Evolutionary conservation across 352 stramenopile genomes (phyloP).

Genomic region (Thalassiosira ordinaria): DNA sequence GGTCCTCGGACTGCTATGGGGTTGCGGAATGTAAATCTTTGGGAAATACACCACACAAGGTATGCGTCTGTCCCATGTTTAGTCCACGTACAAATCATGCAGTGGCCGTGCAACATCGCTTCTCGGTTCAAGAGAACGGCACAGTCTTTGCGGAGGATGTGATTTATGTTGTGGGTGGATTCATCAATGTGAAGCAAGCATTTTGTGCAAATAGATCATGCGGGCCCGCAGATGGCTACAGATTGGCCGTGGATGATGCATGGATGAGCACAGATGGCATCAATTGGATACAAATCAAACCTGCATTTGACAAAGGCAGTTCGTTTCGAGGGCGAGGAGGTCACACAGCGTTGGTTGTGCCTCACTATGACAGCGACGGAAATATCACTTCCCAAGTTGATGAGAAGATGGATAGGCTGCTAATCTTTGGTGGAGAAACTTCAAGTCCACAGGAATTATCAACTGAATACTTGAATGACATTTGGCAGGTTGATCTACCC

Average conservation of each 20-base stretch:
- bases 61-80: conserved; percentile 86
- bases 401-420: conserved; percentile 43
- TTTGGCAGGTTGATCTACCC: conserved; percentile 73
- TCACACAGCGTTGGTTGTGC: conserved; percentile 53
- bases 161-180: conserved; percentile 85
- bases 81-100: conserved; percentile 73
- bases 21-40: conserved; percentile 67
- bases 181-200: conserved; percentile 67
- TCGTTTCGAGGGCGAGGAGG: conserved; percentile 55
- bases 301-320: conserved; percentile 50
- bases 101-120: conserved; percentile 70
- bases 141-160: conserved; percentile 61
- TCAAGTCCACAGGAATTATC: conserved; percentile 42
- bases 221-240: conserved; percentile 70
- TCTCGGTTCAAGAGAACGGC: conserved; percentile 44
- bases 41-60: conserved; percentile 54
- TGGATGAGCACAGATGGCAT: conserved; percentile 71
- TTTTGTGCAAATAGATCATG: conserved; percentile 76
- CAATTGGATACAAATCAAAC: conserved; percentile 68
- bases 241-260: conserved; percentile 68
- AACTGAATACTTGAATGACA: conserved; percentile 79
- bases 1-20: conserved; percentile 81
- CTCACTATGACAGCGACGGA: neutral
- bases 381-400: conserved; percentile 10
- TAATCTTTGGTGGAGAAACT: conserved; percentile 67